A percentile compares a stretch with the other conserved stretches of the same genome.
phyloP scores from a whole-genome alignment of 441 rosid species.

The Brassica hybrid region DNA sequence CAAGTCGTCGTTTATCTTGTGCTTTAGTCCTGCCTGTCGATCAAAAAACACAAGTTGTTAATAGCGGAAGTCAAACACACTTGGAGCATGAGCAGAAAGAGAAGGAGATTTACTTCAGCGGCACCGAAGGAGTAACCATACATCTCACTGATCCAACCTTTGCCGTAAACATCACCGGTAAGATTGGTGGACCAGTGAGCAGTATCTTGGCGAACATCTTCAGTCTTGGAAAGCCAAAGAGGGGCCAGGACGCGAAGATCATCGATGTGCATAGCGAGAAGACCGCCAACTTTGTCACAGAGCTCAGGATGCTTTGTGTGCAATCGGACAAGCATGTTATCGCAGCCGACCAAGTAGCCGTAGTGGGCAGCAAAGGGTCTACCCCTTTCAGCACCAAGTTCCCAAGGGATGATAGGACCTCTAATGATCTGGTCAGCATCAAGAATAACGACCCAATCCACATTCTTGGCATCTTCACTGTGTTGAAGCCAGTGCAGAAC shows the following conservation, averaged over 20 bases:
- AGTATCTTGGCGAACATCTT: constrained; percentile 92
- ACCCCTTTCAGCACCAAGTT: constrained; percentile 93
- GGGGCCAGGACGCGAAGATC: constrained; percentile 97
- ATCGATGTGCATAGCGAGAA: constrained; percentile 95
- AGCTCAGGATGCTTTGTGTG: constrained; percentile 85
- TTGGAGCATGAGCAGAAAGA: neutral
- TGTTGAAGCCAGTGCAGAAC: constrained; percentile 92
- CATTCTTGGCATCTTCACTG: constrained; percentile 86
- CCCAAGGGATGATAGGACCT: constrained; percentile 97
- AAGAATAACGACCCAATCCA: constrained; percentile 96
- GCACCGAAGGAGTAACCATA: constrained; percentile 99
- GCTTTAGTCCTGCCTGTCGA: constrained; percentile 89
- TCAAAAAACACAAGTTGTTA: too few relatives aligned
- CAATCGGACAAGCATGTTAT: constrained; percentile 82
- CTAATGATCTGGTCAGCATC: constrained; percentile 98
- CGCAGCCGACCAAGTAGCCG: constrained; percentile 96
- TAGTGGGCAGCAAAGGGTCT: constrained; percentile 90
- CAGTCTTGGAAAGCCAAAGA: constrained; percentile 95
- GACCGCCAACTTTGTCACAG: constrained; percentile 99
- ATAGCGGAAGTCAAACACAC: too few relatives aligned
- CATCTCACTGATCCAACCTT: constrained; percentile 99
- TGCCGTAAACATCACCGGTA: constrained; percentile 93
- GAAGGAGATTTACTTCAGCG: constrained; percentile 68
- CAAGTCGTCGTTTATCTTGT: constrained; percentile 84
- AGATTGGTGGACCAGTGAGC: constrained; percentile 94